phyloP scores from a whole-genome alignment of 1,139 yeast species.

The Debaryomyces coudertii region DNA sequence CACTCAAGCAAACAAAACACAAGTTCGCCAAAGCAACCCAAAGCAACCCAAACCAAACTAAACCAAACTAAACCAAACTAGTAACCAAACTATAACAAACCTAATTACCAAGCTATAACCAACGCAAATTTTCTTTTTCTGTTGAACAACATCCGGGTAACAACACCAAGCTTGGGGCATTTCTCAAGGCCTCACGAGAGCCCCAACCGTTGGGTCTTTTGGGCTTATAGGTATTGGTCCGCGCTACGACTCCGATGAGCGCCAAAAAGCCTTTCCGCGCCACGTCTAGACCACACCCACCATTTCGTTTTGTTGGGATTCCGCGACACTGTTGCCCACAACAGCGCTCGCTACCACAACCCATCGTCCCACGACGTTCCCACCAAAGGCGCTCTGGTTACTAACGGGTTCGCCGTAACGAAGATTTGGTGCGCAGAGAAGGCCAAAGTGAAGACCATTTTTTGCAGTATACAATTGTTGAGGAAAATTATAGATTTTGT shows the following conservation, averaged over 20 bases:
- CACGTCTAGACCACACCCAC: not conserved
- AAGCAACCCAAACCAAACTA: not conserved
- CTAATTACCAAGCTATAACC: too few species aligned
- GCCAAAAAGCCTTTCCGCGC: not conserved
- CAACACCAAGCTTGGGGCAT: not conserved
- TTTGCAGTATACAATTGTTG: constrained; percentile 6
- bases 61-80: too few species aligned
- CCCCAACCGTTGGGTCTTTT: not conserved
- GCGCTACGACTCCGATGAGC: not conserved
- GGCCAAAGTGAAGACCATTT: not conserved
- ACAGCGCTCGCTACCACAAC: not conserved
- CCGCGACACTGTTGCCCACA: not conserved
- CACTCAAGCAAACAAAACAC: too few species aligned
- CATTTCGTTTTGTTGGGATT: constrained; percentile 6
- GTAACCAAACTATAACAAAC: too few species aligned
- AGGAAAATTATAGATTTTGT: constrained; percentile 5
- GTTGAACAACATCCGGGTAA: too few species aligned
- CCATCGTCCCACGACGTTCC: not conserved
- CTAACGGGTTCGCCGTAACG: not conserved
- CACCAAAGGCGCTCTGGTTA: not conserved
- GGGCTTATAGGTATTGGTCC: not conserved
- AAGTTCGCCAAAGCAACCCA: too few species aligned
- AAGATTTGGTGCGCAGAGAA: not conserved
- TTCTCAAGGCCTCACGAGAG: not conserved
- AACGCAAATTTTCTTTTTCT: too few species aligned